These are phyloP conservation scores for Austroboletus festivus DNA, from an alignment of 768 basidiomycete species.

Conservation along the genomic window DNA sequence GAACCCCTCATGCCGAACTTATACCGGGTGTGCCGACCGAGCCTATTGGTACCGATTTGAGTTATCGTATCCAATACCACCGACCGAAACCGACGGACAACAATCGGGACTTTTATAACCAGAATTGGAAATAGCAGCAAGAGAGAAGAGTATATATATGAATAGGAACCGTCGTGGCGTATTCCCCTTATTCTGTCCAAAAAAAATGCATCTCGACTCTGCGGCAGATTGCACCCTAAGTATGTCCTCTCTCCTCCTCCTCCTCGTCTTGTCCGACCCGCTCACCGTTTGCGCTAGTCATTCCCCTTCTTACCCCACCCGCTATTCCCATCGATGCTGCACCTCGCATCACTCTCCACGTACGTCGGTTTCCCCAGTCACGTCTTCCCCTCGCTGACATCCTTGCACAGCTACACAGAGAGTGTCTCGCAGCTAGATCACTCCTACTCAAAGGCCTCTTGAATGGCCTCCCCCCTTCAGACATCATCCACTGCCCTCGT, in stretches of 20 bases:
- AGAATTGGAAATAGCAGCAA: too few relatives aligned
- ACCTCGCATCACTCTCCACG: slow-evolving; percentile 61
- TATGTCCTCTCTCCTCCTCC: slow-evolving; percentile 30
- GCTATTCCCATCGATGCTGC: slow-evolving; percentile 35
- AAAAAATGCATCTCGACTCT: slow-evolving; percentile 47
- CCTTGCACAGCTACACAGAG: slow-evolving; percentile 62
- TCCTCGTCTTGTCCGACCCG: neutral
- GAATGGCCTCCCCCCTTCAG: slow-evolving; percentile 59
- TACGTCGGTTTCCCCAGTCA: slow-evolving; percentile 30
- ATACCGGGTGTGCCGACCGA: neutral
- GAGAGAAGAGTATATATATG: too few relatives aligned
- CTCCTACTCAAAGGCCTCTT: slow-evolving; percentile 68
- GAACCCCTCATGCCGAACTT: too few relatives aligned
- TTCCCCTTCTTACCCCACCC: slow-evolving; percentile 42
- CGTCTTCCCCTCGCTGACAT: slow-evolving; percentile 6
- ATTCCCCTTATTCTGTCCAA: too few relatives aligned
- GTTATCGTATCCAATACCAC: too few relatives aligned
- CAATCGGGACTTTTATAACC: neutral
- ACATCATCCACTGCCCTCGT: slow-evolving; percentile 43
- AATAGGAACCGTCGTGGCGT: too few relatives aligned
- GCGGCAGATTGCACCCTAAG: slow-evolving; percentile 79
- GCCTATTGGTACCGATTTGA: too few relatives aligned
- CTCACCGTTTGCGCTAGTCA: slow-evolving; percentile 30
- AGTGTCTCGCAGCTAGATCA: slow-evolving; percentile 82
- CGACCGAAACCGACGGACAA: slow-evolving; percentile 5